Evolutionary conservation across 2,329 filamentous ascomycete species (phyloP).

Genomic region (Pseudogymnoascus pannorum): DNA sequence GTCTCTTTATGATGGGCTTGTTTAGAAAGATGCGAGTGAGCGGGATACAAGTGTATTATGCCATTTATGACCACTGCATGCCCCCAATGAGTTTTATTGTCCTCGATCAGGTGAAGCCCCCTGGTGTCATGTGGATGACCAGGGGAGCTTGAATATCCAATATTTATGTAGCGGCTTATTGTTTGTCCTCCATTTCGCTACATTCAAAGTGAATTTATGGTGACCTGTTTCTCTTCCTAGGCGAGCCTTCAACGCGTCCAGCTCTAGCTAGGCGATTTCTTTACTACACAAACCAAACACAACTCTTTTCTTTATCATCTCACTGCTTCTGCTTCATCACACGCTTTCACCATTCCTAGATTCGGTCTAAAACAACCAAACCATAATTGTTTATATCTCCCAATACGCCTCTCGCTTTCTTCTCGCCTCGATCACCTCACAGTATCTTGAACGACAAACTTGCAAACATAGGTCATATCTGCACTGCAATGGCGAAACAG

Average conservation of each 20-base stretch:
- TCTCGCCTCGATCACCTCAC: background rate
- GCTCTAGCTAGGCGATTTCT: background rate
- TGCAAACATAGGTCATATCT: background rate
- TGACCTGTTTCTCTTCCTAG: background rate
- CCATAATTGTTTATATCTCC: background rate
- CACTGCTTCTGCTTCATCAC: background rate
- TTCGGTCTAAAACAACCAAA: background rate
- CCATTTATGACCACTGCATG: conserved; percentile 3
- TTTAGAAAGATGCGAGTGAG: conserved; percentile 43
- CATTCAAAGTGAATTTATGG: background rate
- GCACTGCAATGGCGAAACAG: background rate
- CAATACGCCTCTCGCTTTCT: background rate
- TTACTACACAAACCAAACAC: background rate
- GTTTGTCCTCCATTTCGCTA: conserved; percentile 1
- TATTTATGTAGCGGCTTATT: background rate
- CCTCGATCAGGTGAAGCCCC: background rate
- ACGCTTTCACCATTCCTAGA: background rate
- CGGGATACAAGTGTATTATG: conserved; percentile 9
- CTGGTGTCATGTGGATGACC: background rate
- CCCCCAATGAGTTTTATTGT: conserved; percentile 3
- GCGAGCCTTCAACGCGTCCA: background rate
- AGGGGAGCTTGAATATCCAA: conserved; percentile 4
- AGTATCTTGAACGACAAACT: background rate
- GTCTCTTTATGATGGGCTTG: conserved; percentile 91
- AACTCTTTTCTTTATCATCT: background rate